phyloP scores from a whole-genome alignment of 1,284 basidiomycete genomes.

The Cerioporus squamosus region DNA sequence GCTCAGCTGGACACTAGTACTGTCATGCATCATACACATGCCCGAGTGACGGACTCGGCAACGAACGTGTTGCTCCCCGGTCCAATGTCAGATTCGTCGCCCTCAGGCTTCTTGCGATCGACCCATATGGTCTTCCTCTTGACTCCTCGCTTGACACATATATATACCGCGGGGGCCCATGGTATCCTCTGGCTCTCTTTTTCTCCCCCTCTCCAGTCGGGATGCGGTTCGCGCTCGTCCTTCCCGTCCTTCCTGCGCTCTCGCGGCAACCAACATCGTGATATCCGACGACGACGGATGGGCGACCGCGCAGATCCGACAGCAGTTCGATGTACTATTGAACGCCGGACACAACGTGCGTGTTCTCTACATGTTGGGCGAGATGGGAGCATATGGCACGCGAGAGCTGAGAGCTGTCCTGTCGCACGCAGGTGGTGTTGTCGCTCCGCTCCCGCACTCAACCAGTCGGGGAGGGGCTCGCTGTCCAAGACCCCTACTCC shows the following conservation, averaged over 20 bases:
- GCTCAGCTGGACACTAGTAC: no score
- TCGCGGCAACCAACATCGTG: slow-evolving; percentile 27
- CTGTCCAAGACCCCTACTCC: slow-evolving; percentile 28
- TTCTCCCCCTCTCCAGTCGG: neutral
- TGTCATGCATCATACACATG: no score
- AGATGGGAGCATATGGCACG: no score
- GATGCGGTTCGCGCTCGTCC: slow-evolving; percentile 13
- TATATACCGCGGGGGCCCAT: neutral
- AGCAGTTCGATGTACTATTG: slow-evolving; percentile 40
- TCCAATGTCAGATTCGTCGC: no score
- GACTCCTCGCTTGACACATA: neutral
- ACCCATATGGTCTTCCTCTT: neutral
- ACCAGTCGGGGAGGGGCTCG: slow-evolving; percentile 49
- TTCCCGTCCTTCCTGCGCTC: slow-evolving; percentile 6
- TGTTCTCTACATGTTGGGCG: no score
- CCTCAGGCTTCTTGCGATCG: neutral
- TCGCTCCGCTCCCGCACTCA: slow-evolving; percentile 47
- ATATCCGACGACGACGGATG: slow-evolving; percentile 44
- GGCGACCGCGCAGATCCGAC: slow-evolving; percentile 47
- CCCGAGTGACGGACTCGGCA: no score
- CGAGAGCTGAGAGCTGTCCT: no score
- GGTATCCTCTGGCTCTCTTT: neutral
- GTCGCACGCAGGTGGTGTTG: slow-evolving; percentile 40
- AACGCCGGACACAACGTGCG: slow-evolving; percentile 39
- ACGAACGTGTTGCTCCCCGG: neutral